Percentiles rank a stretch among this genome's conserved stretches.
phyloP scores from a whole-genome alignment of 768 basidiomycete genomes.

The Pleurotus tuoliensis region DNA sequence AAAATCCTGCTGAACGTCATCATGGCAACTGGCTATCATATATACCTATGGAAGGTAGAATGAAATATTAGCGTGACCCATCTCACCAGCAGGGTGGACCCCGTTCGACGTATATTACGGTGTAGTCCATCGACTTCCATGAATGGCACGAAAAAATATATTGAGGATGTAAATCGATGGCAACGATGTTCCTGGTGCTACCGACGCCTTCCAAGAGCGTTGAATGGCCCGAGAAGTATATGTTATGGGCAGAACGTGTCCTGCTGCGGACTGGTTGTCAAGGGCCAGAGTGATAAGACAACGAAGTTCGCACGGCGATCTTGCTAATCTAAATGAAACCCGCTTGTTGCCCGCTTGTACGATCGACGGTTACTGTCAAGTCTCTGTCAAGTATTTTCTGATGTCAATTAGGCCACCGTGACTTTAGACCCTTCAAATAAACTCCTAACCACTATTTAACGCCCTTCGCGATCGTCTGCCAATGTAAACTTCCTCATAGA shows the following conservation, averaged over 20 bases:
- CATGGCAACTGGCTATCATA: constrained; percentile 8
- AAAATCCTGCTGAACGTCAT: constrained; percentile 3
- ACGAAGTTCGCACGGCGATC: background rate
- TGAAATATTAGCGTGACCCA: background rate
- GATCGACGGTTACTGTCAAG: constrained; percentile 7
- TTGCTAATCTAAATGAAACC: background rate
- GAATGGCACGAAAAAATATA: background rate
- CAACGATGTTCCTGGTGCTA: background rate
- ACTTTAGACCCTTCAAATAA: background rate
- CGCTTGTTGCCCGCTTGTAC: background rate
- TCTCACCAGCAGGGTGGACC: constrained; percentile 4
- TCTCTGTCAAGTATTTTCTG: constrained; percentile 6
- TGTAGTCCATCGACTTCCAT: constrained; percentile 1
- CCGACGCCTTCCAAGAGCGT: too few relatives aligned
- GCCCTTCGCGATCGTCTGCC: background rate
- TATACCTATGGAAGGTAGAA: constrained; percentile 1
- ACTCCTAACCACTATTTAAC: background rate
- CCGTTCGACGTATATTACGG: background rate
- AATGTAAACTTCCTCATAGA: background rate
- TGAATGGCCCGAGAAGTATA: background rate
- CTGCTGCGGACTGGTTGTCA: background rate
- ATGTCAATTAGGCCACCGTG: background rate
- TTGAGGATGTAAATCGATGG: background rate
- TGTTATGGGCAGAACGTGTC: background rate
- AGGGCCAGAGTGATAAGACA: constrained; percentile 5